phyloP scores from a whole-genome alignment of 306 rosid species.

The Prunus kanzakura region DNA sequence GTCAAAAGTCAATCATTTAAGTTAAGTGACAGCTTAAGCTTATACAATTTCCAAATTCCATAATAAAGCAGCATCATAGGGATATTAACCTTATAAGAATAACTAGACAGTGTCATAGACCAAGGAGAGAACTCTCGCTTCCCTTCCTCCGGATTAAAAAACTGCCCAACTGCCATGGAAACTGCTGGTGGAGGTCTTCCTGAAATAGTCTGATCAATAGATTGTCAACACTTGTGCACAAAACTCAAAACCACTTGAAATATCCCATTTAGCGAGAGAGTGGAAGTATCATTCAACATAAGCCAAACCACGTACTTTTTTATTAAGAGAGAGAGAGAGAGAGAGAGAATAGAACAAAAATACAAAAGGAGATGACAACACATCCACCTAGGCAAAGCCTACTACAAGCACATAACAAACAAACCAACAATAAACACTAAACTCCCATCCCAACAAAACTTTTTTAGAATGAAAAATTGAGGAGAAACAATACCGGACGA shows the following conservation, averaged over 20 bases:
- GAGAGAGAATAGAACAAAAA: neutral
- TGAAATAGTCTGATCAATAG: conserved; percentile 78
- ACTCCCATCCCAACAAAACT: neutral
- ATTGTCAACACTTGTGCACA: conserved; percentile 37
- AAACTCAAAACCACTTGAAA: conserved; percentile 6
- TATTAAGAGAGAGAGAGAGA: neutral
- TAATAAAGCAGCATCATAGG: conserved; percentile 13
- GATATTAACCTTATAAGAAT: conserved; percentile 68
- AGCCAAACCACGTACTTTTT: neutral
- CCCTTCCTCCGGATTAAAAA: conserved; percentile 87
- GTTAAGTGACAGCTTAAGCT: conserved; percentile 1
- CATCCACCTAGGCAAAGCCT: conserved; percentile 2
- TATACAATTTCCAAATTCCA: neutral
- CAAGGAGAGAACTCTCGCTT: conserved; percentile 63
- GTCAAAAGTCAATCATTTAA: conserved; percentile 14
- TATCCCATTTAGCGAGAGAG: conserved; percentile 6
- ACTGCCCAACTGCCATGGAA: conserved; percentile 99
- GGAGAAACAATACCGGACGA: conserved; percentile 76
- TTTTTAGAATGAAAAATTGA: conserved; percentile 9
- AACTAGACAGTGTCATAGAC: conserved; percentile 69
- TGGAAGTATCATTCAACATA: neutral
- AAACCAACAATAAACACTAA: neutral
- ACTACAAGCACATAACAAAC: neutral
- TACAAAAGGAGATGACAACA: neutral
- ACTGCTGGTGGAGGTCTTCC: conserved; percentile 99